Base-by-base conservation (phyloP, 371 early-diverging fungal species). In the Mucor piriformis region DNA sequence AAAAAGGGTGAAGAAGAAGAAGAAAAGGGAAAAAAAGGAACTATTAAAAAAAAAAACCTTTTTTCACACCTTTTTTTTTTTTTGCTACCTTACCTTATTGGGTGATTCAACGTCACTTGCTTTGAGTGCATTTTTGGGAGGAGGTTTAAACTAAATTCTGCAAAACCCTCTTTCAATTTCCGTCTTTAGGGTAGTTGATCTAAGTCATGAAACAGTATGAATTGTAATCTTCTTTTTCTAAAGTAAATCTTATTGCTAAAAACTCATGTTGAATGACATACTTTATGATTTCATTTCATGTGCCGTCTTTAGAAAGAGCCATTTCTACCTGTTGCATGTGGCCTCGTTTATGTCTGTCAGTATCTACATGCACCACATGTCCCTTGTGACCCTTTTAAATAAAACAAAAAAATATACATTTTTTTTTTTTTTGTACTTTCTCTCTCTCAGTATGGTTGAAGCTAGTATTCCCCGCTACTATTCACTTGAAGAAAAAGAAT, bases 401-500 rank as follows among this genome's bases (percentile, higher is more conserved):
- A 18, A 16, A 42, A 42, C 4, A 18, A 18, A 18, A 42, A 18
- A n/a, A n/a, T n/a, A n/a, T n/a, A n/a, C n/a, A 3, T 42, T 18
- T 42, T 4, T 42, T 18, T 42, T 16, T 42, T 42, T 42, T 42
- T 42, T 42, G 7, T 6, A 16, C 20, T 18, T 18, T 18, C 0
- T 7, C 16, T 18, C 18, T 18, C 42, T 18, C 18, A 18, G 42
- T 42, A 67, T 67, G 67, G 67, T 67, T 42, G 67, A 67, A 67
- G 62, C 67, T 11, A 62, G 67, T 33, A 62, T 67, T 54, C 67
- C 70, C 13, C 42, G 32, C 3, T 66, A 62, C 38, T 70, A 70
- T 23, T 55, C 63, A 32, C 63, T 70, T 23, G 67, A 66, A 53
- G 70, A 70, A 20, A 70, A 70, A 54, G 66, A 66, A 38, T 70